phyloP scores from a whole-genome alignment of 2,329 filamentous ascomycete genomes.

The Ophiocordyceps camponoti-saundersi region DNA sequence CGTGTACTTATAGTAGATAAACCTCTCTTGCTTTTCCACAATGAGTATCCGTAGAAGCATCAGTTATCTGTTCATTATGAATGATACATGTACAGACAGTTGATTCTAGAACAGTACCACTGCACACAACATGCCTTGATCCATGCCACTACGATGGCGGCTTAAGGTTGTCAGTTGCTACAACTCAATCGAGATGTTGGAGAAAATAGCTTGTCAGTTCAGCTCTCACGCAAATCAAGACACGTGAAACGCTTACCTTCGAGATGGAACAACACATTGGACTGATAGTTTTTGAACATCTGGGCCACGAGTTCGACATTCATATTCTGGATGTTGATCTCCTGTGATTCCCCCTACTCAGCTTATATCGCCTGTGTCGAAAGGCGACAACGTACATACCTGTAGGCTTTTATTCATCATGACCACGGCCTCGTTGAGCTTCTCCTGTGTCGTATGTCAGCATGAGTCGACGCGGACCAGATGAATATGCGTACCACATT shows the following conservation, averaged over 20 bases:
- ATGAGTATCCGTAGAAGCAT: no score
- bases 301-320: slow-evolving; percentile 94
- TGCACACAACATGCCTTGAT: background rate
- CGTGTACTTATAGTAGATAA: no score
- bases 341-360: slow-evolving; percentile 29
- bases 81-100: no score
- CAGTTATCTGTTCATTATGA: no score
- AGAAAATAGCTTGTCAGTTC: background rate
- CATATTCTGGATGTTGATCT: slow-evolving; percentile 98
- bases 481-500: slow-evolving; percentile 60
- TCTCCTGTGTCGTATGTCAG: slow-evolving; percentile 47
- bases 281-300: slow-evolving; percentile 99
- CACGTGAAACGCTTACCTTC: slow-evolving; percentile 48
- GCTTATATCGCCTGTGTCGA: background rate
- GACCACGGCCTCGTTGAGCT: slow-evolving; percentile 86
- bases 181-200: no score
- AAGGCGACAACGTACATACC: slow-evolving; percentile 23
- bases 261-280: slow-evolving; percentile 89
- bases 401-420: slow-evolving; percentile 86
- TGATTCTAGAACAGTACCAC: no score
- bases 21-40: no score
- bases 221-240: no score
- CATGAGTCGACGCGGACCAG: background rate
- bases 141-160: slow-evolving; percentile 42
- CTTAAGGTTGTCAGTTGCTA: slow-evolving; percentile 71